phyloP scores from a whole-genome alignment of 2,329 filamentous ascomycete genomes.

The Xylaria sp. region DNA sequence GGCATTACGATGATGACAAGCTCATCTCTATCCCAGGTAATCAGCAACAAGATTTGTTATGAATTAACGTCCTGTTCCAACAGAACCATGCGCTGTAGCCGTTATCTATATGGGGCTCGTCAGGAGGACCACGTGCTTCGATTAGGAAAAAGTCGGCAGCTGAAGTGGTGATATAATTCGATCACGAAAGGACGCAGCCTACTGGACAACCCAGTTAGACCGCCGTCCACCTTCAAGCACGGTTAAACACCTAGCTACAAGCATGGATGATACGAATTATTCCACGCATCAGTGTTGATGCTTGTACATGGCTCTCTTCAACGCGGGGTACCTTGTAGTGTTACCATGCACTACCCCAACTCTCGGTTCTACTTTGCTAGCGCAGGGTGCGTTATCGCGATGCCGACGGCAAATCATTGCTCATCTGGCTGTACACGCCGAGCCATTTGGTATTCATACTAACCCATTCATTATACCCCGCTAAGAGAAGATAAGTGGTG shows the following conservation, averaged over 20 bases:
- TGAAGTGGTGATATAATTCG: neutral
- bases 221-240: neutral
- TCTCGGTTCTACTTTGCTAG: constrained; percentile 7
- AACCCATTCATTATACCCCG: constrained; percentile 9
- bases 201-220: neutral
- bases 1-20: neutral
- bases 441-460: neutral
- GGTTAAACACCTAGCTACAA: neutral
- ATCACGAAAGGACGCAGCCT: neutral
- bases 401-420: constrained; percentile 17
- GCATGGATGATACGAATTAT: neutral
- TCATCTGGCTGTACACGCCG: constrained; percentile 18
- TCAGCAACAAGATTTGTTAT: neutral
- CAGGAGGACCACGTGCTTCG: neutral
- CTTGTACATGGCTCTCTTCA: constrained; percentile 6
- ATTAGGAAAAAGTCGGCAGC: neutral
- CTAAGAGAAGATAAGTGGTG: neutral
- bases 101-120: neutral
- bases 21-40: neutral
- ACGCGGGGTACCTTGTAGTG: constrained; percentile 27
- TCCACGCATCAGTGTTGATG: neutral
- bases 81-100: neutral
- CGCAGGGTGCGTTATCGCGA: neutral
- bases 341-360: constrained; percentile 13
- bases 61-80: neutral